Conservation (phyloP, 202 grass and related monocot species). For the Setaria italica region DNA sequence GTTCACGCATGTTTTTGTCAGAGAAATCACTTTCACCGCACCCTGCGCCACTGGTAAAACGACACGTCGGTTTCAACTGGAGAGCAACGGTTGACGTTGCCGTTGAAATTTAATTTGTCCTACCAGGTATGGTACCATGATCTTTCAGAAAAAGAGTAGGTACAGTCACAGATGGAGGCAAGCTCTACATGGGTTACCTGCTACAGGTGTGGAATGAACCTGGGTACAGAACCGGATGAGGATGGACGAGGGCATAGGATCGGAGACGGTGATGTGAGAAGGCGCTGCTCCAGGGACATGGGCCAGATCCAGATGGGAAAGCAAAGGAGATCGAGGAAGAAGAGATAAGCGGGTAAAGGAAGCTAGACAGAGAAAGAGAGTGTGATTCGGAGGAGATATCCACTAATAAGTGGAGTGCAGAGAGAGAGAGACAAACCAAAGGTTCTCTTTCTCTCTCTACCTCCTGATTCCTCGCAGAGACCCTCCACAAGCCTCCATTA, state of each 20-base stretch:
- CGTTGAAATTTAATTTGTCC: background rate
- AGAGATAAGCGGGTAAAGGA: slow-evolving; percentile 60
- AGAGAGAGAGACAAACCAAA: slow-evolving; percentile 13
- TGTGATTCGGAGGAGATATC: slow-evolving; percentile 32
- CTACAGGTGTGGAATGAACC: slow-evolving; percentile 30
- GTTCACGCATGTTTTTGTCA: background rate
- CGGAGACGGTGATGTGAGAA: slow-evolving; percentile 46
- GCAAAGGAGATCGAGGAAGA: slow-evolving; percentile 23
- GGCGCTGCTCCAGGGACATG: slow-evolving; percentile 56
- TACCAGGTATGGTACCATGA: slow-evolving; percentile 25
- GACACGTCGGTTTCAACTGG: background rate
- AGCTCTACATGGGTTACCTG: background rate
- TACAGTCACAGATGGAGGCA: background rate
- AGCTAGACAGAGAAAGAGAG: background rate
- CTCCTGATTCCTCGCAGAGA: slow-evolving; percentile 56
- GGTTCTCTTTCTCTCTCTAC: slow-evolving; percentile 25
- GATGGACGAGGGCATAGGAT: slow-evolving; percentile 24
- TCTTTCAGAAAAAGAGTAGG: background rate
- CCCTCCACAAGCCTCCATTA: slow-evolving; percentile 50
- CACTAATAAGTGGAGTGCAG: slow-evolving; percentile 23
- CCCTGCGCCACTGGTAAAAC: slow-evolving; percentile 4
- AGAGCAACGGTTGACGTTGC: slow-evolving; percentile 19
- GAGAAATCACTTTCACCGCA: slow-evolving; percentile 35
- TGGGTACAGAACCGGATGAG: slow-evolving; percentile 3
- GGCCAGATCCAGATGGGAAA: slow-evolving; percentile 49